Evolutionary conservation across 2,329 filamentous ascomycete species (phyloP).

Genomic region (Pleurostoma richardsiae): DNA sequence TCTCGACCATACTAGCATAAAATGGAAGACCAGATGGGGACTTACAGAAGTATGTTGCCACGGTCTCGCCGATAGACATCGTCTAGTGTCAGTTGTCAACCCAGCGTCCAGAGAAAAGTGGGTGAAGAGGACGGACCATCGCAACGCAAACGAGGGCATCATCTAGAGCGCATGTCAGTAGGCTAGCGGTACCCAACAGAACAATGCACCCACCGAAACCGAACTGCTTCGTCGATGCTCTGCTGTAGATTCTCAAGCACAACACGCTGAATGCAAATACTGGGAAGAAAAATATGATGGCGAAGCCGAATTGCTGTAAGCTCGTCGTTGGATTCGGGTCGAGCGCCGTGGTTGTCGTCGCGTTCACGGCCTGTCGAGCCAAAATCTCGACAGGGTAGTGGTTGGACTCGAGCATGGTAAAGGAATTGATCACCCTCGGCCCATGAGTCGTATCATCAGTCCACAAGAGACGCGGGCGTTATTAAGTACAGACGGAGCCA

Average conservation of each 20-base stretch:
- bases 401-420: neutral
- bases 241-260: neutral
- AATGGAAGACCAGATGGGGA: neutral
- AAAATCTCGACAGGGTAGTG: neutral
- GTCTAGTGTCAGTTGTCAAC: neutral
- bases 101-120: too few relatives aligned
- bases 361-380: neutral
- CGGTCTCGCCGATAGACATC: neutral
- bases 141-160: neutral
- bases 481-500: too few relatives aligned
- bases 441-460: neutral
- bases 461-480: too few relatives aligned
- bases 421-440: neutral
- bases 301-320: slow-evolving; percentile 3
- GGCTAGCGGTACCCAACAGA: neutral
- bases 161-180: neutral
- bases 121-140: neutral
- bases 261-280: slow-evolving; percentile 1
- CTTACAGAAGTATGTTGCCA: neutral
- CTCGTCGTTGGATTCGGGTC: neutral
- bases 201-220: neutral
- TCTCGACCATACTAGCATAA: too few relatives aligned
- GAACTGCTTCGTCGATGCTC: neutral
- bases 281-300: slow-evolving; percentile 3
- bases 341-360: neutral